Evolutionary conservation across 2,329 filamentous ascomycete species (phyloP).

Genomic region (Cryphonectria radicalis): DNA sequence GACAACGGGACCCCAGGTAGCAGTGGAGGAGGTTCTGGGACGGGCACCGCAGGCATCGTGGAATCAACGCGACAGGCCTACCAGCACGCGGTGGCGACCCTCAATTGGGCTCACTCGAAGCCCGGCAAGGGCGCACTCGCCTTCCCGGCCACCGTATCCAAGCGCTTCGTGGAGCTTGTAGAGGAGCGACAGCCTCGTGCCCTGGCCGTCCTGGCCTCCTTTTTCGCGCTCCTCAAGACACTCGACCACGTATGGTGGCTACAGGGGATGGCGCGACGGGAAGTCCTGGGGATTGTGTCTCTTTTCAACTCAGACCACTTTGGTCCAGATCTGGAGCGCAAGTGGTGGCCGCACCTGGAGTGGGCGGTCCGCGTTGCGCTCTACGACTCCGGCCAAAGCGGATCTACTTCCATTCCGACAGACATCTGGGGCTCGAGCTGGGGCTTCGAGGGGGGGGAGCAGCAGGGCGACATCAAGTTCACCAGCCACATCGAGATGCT

Average conservation of each 20-base stretch:
- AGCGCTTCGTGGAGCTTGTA: slow-evolving; percentile 63
- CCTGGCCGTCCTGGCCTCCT: slow-evolving; percentile 66
- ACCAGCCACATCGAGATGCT: slow-evolving; percentile 53
- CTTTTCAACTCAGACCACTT: slow-evolving; percentile 61
- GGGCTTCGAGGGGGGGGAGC: slow-evolving; percentile 47
- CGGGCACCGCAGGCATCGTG: slow-evolving; percentile 35
- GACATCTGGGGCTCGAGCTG: slow-evolving; percentile 62
- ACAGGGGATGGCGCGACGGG: slow-evolving; percentile 65
- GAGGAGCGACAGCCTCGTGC: slow-evolving; percentile 63
- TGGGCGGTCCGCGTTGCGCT: slow-evolving; percentile 64
- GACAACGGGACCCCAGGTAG: slow-evolving; percentile 7
- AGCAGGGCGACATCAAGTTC: slow-evolving; percentile 39
- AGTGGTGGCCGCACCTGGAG: slow-evolving; percentile 65
- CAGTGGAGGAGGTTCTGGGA: slow-evolving; percentile 18
- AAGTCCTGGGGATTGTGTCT: slow-evolving; percentile 66
- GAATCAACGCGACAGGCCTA: slow-evolving; percentile 58
- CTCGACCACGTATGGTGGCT: slow-evolving; percentile 72
- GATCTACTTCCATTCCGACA: slow-evolving; percentile 52
- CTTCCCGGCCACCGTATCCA: slow-evolving; percentile 68
- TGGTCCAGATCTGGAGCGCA: slow-evolving; percentile 42
- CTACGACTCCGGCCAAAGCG: slow-evolving; percentile 55
- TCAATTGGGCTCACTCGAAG: slow-evolving; percentile 69
- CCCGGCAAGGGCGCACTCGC: slow-evolving; percentile 62
- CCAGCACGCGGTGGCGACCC: slow-evolving; percentile 65
- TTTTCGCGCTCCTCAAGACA: slow-evolving; percentile 67